Base-by-base conservation (phyloP, 768 basidiomycete genomes). In the Auricularia sp. region DNA sequence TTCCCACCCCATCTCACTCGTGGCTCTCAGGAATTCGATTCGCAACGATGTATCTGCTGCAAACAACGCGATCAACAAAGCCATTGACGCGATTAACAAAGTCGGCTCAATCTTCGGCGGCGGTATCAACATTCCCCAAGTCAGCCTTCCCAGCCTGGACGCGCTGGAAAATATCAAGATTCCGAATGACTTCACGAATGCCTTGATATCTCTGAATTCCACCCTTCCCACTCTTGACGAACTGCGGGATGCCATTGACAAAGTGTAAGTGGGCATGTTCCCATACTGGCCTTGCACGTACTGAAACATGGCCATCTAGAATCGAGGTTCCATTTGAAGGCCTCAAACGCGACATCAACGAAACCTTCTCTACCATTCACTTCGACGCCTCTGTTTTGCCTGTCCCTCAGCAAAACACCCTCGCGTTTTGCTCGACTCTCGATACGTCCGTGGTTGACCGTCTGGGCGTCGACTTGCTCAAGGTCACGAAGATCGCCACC, bases 361-460 rank as follows among this genome's bases (percentile, higher is more conserved):
- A 86, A 65, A 94, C 93, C 0, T 89, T 97, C 68, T 71, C 81
- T 36, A 82, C 82, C n/a, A 79, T 95, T 47, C 77, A 79, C 42
- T 89, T 94, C 75, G 81, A 91, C 70, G 79, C 88, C 7, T 83
- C 86, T 8, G 74, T 84, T 10, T 82, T 97, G 29, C 90, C 94
- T 11, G 81, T 95, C 10, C 95, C 95, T 0, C 78, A 80, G 45
- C 82, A 84, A 70, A 85, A 85, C 68, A 78, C 79, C 0, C 76
- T 96, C 64, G 73, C 83, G 7, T 91, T 98, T 72, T 99, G 96
- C 75, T 74, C 77, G 56, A 77, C 84, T 62, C 78, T 97, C 65
- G 92, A 98, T 75, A 85, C 87, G 2, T 88, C 88, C 3, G 82
- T 94, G 66, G 82, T 99, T 39, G 95, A 98, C 74, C 85, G 92